A percentile compares a stretch with the other conserved stretches of the same genome.
phyloP scores from a whole-genome alignment of 345 rosid species.

The Trapa incisa region DNA sequence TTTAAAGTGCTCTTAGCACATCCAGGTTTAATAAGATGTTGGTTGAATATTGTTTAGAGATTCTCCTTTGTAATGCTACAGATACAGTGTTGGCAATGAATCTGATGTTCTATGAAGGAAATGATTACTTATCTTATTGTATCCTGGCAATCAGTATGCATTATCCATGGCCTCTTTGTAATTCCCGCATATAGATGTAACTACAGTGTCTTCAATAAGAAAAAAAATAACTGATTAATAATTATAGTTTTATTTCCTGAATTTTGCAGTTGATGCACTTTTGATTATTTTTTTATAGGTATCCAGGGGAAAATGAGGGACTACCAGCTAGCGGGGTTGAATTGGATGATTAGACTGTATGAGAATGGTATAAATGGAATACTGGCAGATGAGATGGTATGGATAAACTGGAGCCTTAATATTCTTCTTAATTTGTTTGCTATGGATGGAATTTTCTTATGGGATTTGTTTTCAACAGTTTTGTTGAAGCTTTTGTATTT shows the following conservation, averaged over 20 bases:
- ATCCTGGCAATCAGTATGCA: too few relatives aligned
- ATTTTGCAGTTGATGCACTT: neutral
- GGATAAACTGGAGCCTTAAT: neutral
- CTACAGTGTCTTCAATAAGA: neutral
- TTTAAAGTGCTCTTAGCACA: neutral
- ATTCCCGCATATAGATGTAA: neutral
- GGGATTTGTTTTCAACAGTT: neutral
- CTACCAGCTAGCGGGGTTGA: slow-evolving; percentile 92
- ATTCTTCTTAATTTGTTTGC: neutral
- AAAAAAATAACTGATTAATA: neutral
- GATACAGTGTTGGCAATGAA: too few relatives aligned
- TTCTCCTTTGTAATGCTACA: neutral
- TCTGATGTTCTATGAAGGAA: too few relatives aligned
- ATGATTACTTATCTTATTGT: too few relatives aligned
- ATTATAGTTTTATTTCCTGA: neutral
- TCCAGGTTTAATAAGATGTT: neutral
- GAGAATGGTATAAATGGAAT: slow-evolving; percentile 98
- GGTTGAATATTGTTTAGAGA: neutral
- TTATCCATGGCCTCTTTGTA: neutral
- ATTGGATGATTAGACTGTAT: slow-evolving; percentile 90
- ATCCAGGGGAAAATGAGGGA: slow-evolving; percentile 97
- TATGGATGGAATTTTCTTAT: neutral
- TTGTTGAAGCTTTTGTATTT: too few relatives aligned
- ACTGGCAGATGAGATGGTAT: slow-evolving; percentile 95
- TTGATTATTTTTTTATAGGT: slow-evolving; percentile 28